Evolutionary conservation across 2,329 filamentous ascomycete species (phyloP).

Genomic region (Ascochyta viciae-villosae): DNA sequence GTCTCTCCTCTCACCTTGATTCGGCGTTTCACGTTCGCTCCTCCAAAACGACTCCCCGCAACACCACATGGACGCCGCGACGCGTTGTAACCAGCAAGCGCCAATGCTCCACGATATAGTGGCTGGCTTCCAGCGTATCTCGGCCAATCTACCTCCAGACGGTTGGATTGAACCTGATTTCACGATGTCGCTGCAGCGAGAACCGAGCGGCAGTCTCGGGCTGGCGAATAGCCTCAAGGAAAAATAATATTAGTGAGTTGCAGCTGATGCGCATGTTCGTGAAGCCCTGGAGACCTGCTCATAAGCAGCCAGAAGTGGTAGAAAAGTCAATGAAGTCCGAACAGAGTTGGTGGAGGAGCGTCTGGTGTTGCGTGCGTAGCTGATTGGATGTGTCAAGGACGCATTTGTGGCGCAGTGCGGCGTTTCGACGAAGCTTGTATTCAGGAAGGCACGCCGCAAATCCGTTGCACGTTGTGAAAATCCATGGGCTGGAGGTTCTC

Average conservation of each 20-base stretch:
- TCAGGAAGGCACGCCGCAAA: too few species aligned
- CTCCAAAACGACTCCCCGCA: not conserved
- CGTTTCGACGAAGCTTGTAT: too few species aligned
- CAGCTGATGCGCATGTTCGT: not conserved
- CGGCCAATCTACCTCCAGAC: slow-evolving; percentile 26
- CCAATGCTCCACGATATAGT: not conserved
- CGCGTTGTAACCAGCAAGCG: not conserved
- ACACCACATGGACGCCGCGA: not conserved
- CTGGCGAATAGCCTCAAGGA: not conserved
- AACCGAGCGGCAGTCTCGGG: not conserved
- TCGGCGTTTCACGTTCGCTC: too few species aligned
- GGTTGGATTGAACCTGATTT: slow-evolving; percentile 13
- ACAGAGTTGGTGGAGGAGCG: not conserved
- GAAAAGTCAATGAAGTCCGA: not conserved
- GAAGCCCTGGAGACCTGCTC: not conserved
- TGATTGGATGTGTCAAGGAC: not conserved
- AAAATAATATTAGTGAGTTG: too few species aligned
- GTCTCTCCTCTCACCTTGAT: too few species aligned
- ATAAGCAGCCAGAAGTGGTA: not conserved
- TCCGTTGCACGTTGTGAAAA: too few species aligned
- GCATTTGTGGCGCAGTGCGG: too few species aligned
- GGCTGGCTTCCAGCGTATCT: slow-evolving; percentile 20
- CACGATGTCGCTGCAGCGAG: not conserved
- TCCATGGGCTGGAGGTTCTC: not conserved
- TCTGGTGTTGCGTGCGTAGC: not conserved